Base-by-base conservation (phyloP, 2,329 filamentous ascomycete genomes). In the Alternaria ventricosa region DNA sequence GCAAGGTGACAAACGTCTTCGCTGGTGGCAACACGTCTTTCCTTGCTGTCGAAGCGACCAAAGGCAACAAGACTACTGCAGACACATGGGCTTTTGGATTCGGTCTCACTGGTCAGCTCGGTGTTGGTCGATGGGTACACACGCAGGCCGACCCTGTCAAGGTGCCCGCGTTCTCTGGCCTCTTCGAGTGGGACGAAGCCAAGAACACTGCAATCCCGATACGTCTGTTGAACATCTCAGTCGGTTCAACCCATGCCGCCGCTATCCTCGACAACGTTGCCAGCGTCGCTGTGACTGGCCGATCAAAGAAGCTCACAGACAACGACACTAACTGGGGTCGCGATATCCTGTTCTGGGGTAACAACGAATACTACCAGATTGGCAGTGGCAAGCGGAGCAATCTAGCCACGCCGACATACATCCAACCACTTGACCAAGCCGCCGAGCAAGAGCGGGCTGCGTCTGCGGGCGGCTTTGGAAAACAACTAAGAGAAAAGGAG, bases 331-430 rank as follows among this genome's bases (percentile, higher is more conserved):
- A 96, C 77, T 97, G 90, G 88, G 96, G 96, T 53, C 89, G 91
- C 5, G 96, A 98, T 77, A 90, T 94, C 28, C 79, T 98, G 2
- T 96, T 93, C 84, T 99, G 94, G 93, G 96, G 96, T 65, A 93
- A 93, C 57, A 99, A 98, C 74, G 94, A 98, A 82, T 88, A 90
- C 77, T 97, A 92, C 79, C 96, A 99, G 81, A 87, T 99, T 25
- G 96, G 96, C 12, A 97, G 92, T 1, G 94, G 96, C 27, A 96
- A 92, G 84, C 84, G 95, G 65, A 96, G 88, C 74, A 98, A 98
- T 75, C 76, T 92, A 10, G 87, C 88, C 56, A 85, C 86, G 12
- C 96, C 96, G 1, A 85, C 86, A 2, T 95, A 97, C 76, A 93
- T 97, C 57, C 88, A 89, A 30, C 91, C 93, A 13, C 80, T 95